phyloP scores from a whole-genome alignment of 495 filamentous ascomycete genomes.

The Neurospora pannonica region DNA sequence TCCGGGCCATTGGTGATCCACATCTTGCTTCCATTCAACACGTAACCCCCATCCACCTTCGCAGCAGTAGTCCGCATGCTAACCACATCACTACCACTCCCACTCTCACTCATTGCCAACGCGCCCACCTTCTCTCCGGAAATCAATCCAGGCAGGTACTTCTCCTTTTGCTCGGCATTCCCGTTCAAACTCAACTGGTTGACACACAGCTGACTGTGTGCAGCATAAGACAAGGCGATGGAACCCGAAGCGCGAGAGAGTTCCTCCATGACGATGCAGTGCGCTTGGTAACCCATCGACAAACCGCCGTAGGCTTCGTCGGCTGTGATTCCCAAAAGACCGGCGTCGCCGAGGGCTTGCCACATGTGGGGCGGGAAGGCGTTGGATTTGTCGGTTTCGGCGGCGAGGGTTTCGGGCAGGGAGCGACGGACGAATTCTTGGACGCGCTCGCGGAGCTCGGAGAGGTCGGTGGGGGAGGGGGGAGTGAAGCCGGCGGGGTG shows the following conservation, averaged over 20 bases:
- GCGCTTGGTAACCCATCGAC: slow-evolving; percentile 92
- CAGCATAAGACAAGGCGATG: slow-evolving; percentile 85
- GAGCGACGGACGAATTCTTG: slow-evolving; percentile 85
- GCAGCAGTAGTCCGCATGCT: slow-evolving; percentile 85
- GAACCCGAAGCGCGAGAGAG: slow-evolving; percentile 57
- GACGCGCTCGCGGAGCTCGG: slow-evolving; percentile 79
- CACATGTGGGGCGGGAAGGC: slow-evolving; percentile 88
- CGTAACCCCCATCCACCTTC: slow-evolving; percentile 72
- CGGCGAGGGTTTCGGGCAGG: slow-evolving; percentile 76
- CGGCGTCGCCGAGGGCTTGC: slow-evolving; percentile 85
- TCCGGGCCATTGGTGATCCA: slow-evolving; percentile 99
- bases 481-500: slow-evolving; percentile 77
- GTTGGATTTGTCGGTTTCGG: slow-evolving; percentile 73
- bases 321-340: slow-evolving; percentile 86
- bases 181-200: slow-evolving; percentile 95
- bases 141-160: slow-evolving; percentile 73
- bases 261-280: slow-evolving; percentile 95
- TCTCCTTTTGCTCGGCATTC: slow-evolving; percentile 62
- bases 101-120: slow-evolving; percentile 90
- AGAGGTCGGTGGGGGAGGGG: slow-evolving; percentile 64
- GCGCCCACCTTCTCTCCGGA: slow-evolving; percentile 78
- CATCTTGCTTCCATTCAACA: slow-evolving; percentile 93
- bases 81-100: slow-evolving; percentile 86
- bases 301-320: slow-evolving; percentile 90
- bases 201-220: slow-evolving; percentile 87